phyloP scores from a whole-genome alignment of 345 rosid genomes.

The Eucalyptus regnans region DNA sequence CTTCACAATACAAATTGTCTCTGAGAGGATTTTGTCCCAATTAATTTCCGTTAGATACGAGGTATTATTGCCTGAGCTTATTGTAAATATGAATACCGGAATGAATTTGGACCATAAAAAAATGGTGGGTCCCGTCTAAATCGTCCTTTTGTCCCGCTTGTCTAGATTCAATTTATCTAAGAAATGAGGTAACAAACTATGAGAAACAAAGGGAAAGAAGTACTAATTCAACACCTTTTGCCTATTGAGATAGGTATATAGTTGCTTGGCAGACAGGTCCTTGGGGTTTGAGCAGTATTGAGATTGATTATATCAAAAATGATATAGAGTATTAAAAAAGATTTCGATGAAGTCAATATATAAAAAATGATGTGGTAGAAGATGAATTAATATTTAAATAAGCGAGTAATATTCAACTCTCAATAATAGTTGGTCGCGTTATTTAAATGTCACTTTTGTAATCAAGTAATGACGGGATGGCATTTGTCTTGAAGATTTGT shows the following conservation, averaged over 20 bases:
- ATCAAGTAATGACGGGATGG: neutral
- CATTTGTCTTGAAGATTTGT: neutral
- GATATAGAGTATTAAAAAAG: no score
- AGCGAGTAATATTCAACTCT: fast-evolving
- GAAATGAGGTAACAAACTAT: neutral
- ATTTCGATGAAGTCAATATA: neutral
- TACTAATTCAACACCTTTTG: neutral
- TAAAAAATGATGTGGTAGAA: neutral
- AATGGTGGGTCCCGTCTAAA: neutral
- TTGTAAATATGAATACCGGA: neutral
- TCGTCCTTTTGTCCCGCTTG: neutral
- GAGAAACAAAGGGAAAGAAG: neutral
- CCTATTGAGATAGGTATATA: neutral
- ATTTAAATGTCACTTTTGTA: neutral
- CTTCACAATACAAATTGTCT: neutral
- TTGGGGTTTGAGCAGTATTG: neutral
- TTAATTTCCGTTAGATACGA: neutral
- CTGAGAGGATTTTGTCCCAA: neutral
- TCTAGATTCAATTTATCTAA: neutral
- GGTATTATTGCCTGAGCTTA: neutral
- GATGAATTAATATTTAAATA: neutral
- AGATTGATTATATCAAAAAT: neutral
- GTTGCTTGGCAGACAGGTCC: neutral
- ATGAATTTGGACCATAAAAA: neutral
- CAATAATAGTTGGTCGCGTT: fast-evolving